Conservation (phyloP, 2,329 filamentous ascomycete species). For the Dendryphion nanum region DNA sequence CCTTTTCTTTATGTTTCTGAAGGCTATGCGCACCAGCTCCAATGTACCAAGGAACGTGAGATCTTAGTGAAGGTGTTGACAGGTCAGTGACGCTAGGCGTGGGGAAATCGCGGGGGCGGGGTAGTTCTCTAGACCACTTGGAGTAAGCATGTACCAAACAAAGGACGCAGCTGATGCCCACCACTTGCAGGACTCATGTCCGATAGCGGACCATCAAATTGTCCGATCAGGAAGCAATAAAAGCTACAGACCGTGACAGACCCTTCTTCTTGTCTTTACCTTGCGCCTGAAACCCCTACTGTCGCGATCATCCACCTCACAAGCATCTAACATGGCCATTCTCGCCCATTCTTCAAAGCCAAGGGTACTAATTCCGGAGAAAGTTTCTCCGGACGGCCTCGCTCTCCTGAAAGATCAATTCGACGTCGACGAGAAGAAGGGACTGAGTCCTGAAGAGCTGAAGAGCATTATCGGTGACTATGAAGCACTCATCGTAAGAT, state of each 20-base stretch:
- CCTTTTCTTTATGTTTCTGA: no score
- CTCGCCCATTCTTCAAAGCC: conserved; percentile 31
- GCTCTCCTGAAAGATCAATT: conserved; percentile 65
- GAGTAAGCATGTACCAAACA: neutral
- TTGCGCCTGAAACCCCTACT: no score
- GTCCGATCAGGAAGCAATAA: conserved; percentile 7
- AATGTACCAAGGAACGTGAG: no score
- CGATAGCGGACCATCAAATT: conserved; percentile 26
- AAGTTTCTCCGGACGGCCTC: conserved; percentile 75
- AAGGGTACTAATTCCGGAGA: conserved; percentile 73
- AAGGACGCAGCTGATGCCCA: conserved; percentile 23
- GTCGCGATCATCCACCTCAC: neutral
- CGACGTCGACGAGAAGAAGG: conserved; percentile 67
- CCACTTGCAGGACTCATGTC: conserved; percentile 7
- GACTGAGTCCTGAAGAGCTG: conserved; percentile 62
- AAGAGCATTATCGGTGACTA: conserved; percentile 67
- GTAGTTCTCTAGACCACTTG: conserved; percentile 17
- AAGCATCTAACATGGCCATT: conserved; percentile 25
- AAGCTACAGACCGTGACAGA: conserved; percentile 5
- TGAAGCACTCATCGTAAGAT: conserved; percentile 75
- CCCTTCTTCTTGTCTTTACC: neutral
- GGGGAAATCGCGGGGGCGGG: conserved; percentile 31
- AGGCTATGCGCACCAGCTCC: no score
- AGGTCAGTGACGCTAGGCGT: conserved; percentile 20
- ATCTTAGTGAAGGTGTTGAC: conserved; percentile 5